These are phyloP conservation scores for Fusarium subtropicale DNA, from an alignment of 2,329 filamentous ascomycete genomes.

Conservation along the genomic window DNA sequence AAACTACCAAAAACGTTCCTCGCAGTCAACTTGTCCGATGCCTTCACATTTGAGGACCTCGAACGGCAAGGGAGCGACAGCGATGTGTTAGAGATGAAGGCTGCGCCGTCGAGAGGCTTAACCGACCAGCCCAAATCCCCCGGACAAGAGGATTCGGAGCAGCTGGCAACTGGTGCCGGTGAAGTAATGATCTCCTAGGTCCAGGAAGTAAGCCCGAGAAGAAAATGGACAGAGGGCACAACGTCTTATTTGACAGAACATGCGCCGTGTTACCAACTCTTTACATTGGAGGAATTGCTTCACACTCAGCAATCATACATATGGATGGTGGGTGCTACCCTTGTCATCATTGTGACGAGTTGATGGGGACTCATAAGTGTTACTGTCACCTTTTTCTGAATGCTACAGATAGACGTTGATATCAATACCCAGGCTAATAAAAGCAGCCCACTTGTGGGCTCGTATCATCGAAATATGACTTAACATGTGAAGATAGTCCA, in stretches of 20 bases:
- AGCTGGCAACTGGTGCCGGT: conserved; percentile 38
- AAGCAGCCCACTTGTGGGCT: not conserved
- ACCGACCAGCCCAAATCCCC: conserved; percentile 30
- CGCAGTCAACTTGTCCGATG: conserved; percentile 72
- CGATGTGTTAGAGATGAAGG: conserved; percentile 63
- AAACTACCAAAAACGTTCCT: conserved; percentile 75
- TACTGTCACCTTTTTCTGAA: not conserved
- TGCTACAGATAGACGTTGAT: not conserved
- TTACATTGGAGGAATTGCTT: conserved; percentile 1
- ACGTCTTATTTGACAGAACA: conserved; percentile 17
- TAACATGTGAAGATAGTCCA: conserved; percentile 22
- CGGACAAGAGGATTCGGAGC: conserved; percentile 16
- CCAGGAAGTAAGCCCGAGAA: conserved; percentile 11
- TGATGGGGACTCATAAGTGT: not conserved
- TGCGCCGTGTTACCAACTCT: not conserved
- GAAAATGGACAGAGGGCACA: conserved; percentile 8
- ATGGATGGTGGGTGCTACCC: not conserved
- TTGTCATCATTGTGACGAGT: not conserved
- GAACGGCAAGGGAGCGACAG: conserved; percentile 63
- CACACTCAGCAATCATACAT: conserved; percentile 1
- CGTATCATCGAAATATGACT: not conserved
- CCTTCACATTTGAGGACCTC: conserved; percentile 69
- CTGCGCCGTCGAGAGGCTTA: conserved; percentile 48
- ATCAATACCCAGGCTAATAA: conserved; percentile 10
- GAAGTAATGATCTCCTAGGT: conserved; percentile 43